Evolutionary conservation across 768 basidiomycete species (phyloP), one percentile per base, ranked within the genome.

Genomic region (Termitomyces heimii): DNA sequence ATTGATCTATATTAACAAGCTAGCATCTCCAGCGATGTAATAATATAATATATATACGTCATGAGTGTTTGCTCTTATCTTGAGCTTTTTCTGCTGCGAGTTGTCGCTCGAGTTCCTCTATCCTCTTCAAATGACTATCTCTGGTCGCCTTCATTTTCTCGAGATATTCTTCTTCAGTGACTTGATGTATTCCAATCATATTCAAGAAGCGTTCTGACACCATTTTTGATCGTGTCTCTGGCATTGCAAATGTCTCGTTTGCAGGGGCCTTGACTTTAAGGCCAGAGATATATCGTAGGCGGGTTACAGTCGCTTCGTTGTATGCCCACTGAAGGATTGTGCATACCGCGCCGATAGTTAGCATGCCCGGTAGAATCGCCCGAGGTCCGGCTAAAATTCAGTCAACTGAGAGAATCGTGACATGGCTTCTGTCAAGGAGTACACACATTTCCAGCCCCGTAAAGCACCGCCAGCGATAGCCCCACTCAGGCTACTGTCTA

Each of bases 101-200:
- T 62, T 79, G 66, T 22, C 60, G 60, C 62, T 86, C 83, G 4
- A 92, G 72, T 59, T 82, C 79, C 50, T 71, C 74, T 67, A 91
- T 89, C 56, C 79, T 77, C 57, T 70, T 73, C 60, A 84, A 65
- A 63, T 88, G 73, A 9, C 68, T 69, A 4, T 82, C 80, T 61
- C 88, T 77, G 47, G 84, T 78, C 53, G 71, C 73, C 66, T 79
- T 83, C 65, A 93, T 65, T 58, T 77, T 80, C 29, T 68, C 67
- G 52, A 92, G 62, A 61, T 91, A 91, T 59, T 88, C 86, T 48
- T 92, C 86, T 60, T 94, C 84, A 6, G 89, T 78, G 4, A 94
- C 65, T 51, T 73, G 77, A 34, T 71, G 73, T 22, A 90, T 66
- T 1, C 87, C 83, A 39, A 89, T 61, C 5, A 70, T 43, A 18